Evolutionary conservation across 306 rosid genomes (phyloP), one percentile per base, ranked within the genome.

Genomic region (Vigna angularis): DNA sequence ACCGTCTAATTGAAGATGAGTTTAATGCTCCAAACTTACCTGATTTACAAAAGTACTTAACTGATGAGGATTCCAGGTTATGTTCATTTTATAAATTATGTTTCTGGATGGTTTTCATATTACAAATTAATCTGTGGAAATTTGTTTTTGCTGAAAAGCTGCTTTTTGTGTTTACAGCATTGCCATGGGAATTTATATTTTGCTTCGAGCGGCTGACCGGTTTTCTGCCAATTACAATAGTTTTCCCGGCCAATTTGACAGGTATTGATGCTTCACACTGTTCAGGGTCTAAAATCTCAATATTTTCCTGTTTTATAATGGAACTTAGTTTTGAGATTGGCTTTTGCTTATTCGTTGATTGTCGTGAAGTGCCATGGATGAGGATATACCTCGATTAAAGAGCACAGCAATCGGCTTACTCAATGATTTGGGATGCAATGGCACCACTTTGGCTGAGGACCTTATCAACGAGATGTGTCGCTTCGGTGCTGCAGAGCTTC

Each of bases 391-490:
- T 26, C 89, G 99, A 65, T 51, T 95, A 82, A 95, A 95, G 88
- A 88, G 96, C 70, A 92, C 96, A 44, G 94, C 97, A 59, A 82
- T 85, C 75, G 74, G 96, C 83, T 86, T 95, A 56, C 97, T 95
- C 6, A 80, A 45, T 78, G 98, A 95, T 81, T 82, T 95, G 89
- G 99, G 99, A 81, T 92, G 96, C 91, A 95, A 85, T 47, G 95
- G 98, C 22, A 72, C 91, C 52, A 86, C 89, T 52, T 72, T 95
- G 83, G 83, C 97, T 14, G 98, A 95, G 85, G 99, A 95, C 84
- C 99, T 95, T 82, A 89, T 95, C 76, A 89, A 91, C 63, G 99
- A 95, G 88, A 95, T 93, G 93, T 93, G 99, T 83, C 93, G 99
- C 71, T 95, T 92, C 66, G 99, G 99, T 77, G 98, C 98, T 28